phyloP scores from a whole-genome alignment of 2,329 filamentous ascomycete species.

The Alternaria tenuissima region DNA sequence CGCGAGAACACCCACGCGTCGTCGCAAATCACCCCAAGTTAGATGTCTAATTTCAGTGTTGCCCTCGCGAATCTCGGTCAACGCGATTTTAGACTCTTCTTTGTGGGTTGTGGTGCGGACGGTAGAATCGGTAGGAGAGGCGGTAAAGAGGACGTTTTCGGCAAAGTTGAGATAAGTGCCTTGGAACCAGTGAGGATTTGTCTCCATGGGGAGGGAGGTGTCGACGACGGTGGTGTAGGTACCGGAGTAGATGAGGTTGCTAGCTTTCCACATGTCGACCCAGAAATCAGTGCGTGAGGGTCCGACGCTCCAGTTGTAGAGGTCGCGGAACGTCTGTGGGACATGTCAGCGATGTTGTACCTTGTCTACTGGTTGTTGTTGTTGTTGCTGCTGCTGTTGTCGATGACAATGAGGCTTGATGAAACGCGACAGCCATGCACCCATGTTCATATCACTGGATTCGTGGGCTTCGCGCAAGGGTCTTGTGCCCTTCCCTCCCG shows the following conservation, averaged over 20 bases:
- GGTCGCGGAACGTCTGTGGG: constrained; percentile 69
- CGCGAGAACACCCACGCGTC: constrained; percentile 65
- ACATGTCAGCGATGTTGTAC: background rate
- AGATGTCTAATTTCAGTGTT: constrained; percentile 61
- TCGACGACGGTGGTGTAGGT: constrained; percentile 65
- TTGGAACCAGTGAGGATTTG: constrained; percentile 78
- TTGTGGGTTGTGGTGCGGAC: constrained; percentile 66
- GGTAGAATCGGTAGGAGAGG: constrained; percentile 53
- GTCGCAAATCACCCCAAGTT: constrained; percentile 73
- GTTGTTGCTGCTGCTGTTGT: background rate
- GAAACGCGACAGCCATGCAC: background rate
- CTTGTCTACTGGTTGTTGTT: background rate
- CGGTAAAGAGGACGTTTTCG: constrained; percentile 78
- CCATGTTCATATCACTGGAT: background rate
- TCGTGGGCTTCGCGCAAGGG: background rate
- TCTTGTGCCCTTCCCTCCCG: background rate
- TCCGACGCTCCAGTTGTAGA: constrained; percentile 73
- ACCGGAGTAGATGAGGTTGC: constrained; percentile 43
- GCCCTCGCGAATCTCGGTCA: constrained; percentile 77
- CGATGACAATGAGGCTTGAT: background rate
- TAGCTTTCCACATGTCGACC: constrained; percentile 42
- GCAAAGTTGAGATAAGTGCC: constrained; percentile 79
- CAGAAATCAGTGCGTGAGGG: constrained; percentile 61
- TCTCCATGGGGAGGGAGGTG: constrained; percentile 72
- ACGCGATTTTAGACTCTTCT: constrained; percentile 73